Evolutionary conservation across 2,329 filamentous ascomycete genomes (phyloP), one percentile per base, ranked within the genome.

Genomic region (Aspergillus fructus): DNA sequence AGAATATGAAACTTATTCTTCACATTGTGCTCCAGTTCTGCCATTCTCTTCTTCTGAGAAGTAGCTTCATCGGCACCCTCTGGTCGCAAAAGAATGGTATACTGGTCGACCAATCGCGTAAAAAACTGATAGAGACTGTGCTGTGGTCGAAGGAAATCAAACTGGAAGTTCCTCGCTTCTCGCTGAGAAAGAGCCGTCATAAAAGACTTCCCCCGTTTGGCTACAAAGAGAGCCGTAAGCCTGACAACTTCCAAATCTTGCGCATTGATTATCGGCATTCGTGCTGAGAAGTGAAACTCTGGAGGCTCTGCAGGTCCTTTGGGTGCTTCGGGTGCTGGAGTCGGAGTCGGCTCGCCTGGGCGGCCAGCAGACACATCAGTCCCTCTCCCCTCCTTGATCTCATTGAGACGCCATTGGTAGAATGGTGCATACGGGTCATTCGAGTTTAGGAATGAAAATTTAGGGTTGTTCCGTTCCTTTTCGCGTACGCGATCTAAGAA

Each of bases 61-160:
- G 88, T 88, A 24, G 88, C 86, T 11, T 87, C 88, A 64, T 89
- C 85, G 7, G 87, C 81, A 0, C 87, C 88, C 55, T 86, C 83
- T 7, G 85, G 83, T 55, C 86, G 85, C 55, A 96, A 71, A 30
- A 97, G 78, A 51, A 88, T 82, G n/a, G 89, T 89, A 74, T 97
- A 97, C 72, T 99, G 94, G 65, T 97, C 93, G 59, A 97, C 87
- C 59, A 96, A 83, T 62, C 93, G 86, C 66, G 91, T 90, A 76
- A 97, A 97, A 79, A 94, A 97, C 73, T 93, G 93, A 79, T 97
- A 92, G 62, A 97, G 88, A 68, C 91, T 96, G 79, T 99, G 94
- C 69, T 96, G 96, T 15, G 93, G 91, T 53, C 93, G 88, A 53
- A 99, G 81, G 71, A 99, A 99, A 75, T 97, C 92, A 74, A 97